Evolutionary conservation across 257 asterid genomes (phyloP).

Genomic region (Parsonsia alboflavescens): DNA sequence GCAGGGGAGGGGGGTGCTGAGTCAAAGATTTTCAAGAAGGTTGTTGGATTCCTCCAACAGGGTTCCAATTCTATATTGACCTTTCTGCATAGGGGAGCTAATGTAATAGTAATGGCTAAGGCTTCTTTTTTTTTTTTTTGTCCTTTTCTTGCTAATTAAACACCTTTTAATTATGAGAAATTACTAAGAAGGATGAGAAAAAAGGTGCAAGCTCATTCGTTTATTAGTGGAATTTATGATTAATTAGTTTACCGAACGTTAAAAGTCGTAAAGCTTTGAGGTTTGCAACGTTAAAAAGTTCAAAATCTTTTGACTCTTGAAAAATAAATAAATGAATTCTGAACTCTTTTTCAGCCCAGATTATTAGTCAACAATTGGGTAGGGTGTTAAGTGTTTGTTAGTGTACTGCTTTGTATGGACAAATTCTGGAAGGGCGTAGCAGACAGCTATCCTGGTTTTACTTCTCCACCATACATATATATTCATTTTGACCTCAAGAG

Average conservation of each 20-base stretch:
- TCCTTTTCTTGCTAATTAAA: background rate
- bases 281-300: background rate
- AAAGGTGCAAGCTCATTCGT: background rate
- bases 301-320: too few species aligned
- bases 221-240: background rate
- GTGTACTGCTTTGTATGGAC: background rate
- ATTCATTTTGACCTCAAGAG: background rate
- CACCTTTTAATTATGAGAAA: background rate
- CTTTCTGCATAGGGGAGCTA: background rate
- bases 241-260: constrained; percentile 3
- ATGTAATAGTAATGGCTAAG: background rate
- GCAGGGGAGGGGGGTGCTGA: background rate
- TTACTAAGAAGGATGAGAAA: background rate
- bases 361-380: background rate
- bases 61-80: background rate
- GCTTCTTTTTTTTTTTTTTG: background rate
- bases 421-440: background rate
- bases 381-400: too few species aligned
- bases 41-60: constrained; percentile 17
- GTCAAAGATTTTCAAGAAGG: constrained; percentile 23
- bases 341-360: background rate
- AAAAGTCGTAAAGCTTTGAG: constrained; percentile 10
- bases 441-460: background rate
- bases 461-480: background rate
- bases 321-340: too few species aligned